These are phyloP conservation scores for Cicer judaicum DNA, from an alignment of 306 rosid genomes.

Conservation along the genomic window DNA sequence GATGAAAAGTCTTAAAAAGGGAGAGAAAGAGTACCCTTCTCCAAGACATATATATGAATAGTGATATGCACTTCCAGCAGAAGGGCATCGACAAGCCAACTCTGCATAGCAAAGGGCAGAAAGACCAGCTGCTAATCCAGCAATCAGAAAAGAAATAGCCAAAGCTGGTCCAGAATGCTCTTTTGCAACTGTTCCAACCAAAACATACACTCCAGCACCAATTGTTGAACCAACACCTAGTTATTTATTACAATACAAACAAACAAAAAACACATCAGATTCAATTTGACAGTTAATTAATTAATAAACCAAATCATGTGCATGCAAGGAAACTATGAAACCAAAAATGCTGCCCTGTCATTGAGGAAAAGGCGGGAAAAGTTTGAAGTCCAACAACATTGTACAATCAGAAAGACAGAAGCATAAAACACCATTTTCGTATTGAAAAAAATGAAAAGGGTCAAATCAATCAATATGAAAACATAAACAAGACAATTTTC, in stretches of 20 bases:
- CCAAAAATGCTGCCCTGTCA: background rate
- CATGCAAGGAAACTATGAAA: constrained; percentile 4
- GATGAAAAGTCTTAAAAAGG: background rate
- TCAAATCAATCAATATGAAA: background rate
- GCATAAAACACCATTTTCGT: background rate
- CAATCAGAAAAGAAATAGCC: constrained; percentile 76
- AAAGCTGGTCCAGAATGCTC: constrained; percentile 93
- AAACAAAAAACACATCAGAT: constrained; percentile 12
- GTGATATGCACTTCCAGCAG: constrained; percentile 99
- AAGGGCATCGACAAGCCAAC: constrained; percentile 92
- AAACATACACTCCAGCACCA: constrained; percentile 97
- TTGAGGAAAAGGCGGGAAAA: constrained; percentile 27
- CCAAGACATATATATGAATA: constrained; percentile 92
- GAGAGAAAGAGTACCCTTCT: constrained; percentile 71
- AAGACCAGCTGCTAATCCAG: constrained; percentile 92
- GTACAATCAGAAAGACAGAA: constrained; percentile 35
- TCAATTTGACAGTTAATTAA: constrained; percentile 1
- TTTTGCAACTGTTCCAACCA: constrained; percentile 95
- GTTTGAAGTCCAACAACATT: constrained; percentile 13
- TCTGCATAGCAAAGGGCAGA: constrained; percentile 98
- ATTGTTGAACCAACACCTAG: constrained; percentile 92
- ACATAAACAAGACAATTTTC: constrained; percentile 7
- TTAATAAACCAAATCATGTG: constrained; percentile 4
- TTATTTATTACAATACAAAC: constrained; percentile 18
- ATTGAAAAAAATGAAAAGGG: background rate